A percentile compares a stretch with the other conserved stretches of the same genome.
Evolutionary conservation across 208 protist species (phyloP).

Genomic region (Strigomonas culicis): DNA sequence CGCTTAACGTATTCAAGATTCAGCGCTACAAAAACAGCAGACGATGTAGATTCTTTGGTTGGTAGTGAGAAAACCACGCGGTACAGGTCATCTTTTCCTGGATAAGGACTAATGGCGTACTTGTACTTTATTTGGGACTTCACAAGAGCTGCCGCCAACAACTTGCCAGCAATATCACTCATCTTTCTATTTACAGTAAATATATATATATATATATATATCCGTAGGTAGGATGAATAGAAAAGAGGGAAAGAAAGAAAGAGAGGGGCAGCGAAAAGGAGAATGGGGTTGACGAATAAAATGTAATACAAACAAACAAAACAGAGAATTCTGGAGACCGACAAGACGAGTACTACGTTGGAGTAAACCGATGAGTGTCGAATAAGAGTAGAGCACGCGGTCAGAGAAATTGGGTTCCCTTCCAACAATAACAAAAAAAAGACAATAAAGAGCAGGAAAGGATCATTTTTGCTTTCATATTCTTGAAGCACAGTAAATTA

Average conservation of each 20-base stretch:
- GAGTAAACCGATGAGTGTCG: background rate
- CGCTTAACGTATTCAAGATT: slow-evolving; percentile 17
- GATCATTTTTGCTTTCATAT: background rate
- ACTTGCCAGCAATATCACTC: slow-evolving; percentile 11
- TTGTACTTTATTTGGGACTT: slow-evolving; percentile 40
- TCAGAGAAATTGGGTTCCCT: slow-evolving; percentile 7
- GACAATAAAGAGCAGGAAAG: slow-evolving; percentile 11
- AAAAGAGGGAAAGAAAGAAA: slow-evolving; percentile 6
- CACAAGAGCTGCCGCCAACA: slow-evolving; percentile 36
- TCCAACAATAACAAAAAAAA: slow-evolving; percentile 2
- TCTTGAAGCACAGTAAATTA: background rate
- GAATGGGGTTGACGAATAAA: background rate
- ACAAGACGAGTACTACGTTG: background rate
- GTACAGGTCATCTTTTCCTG: slow-evolving; percentile 20
- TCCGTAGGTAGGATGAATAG: slow-evolving; percentile 6
- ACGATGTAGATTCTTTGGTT: slow-evolving; percentile 47
- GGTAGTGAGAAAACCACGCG: slow-evolving; percentile 56
- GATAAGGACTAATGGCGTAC: slow-evolving; percentile 50
- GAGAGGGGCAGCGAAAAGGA: slow-evolving; percentile 6
- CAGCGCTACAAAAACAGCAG: slow-evolving; percentile 40
- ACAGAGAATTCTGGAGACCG: background rate
- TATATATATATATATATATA: slow-evolving; percentile 14
- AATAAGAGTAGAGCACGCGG: background rate
- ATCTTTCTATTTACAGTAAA: background rate
- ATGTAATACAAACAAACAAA: background rate